Base-by-base conservation (phyloP, 371 early-diverging fungal species). In the Dentiscutata heterogama region DNA sequence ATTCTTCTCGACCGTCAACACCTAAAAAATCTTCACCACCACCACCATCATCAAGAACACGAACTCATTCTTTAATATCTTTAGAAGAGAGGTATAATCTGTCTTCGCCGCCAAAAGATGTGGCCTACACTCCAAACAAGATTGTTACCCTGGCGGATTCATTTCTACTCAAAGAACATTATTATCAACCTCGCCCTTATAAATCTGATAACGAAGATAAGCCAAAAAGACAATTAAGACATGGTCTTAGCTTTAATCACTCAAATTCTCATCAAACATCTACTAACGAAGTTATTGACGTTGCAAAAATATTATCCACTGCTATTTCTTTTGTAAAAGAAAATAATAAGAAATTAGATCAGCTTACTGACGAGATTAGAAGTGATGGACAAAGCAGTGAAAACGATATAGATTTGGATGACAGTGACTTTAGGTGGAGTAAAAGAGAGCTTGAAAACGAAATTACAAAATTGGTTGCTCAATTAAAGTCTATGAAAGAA, bases 281-380 rank as follows among this genome's bases (percentile, higher is more conserved):
- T 10, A 11, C 64, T 20, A 22, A 2, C n/a, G 6, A 50, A 8
- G 51, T 54, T 31, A 64, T 80, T 80, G 80, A 80, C 35, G 71
- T 80, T 20, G 70, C 80, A 35, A 71, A 80, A 80, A 71, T 71
- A 42, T 71, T 80, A 27, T 70, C 80, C n/a, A 80, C 80, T 1
- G 39, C 80, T 8, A 60, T 71, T 14, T 70, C 68, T 68, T 63
- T 80, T n/a, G 22, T 80, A 18, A 25, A 53, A 56, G 80, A 80
- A 22, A 80, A 70, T 56, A 80, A 80, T 70, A 80, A 31, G 18
- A 80, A 71, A 80, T 35, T 80, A 16, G 78, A 64, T 53, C 16
- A 35, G 31, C n/a, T 78, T n/a, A 50, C 78, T 46, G 78, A 78
- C 20, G 78, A 78, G 51, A 25, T 78, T 27, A 51, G 53, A 56